Conservation (phyloP, 164 flowering plant genomes). For the Piper longum region DNA sequence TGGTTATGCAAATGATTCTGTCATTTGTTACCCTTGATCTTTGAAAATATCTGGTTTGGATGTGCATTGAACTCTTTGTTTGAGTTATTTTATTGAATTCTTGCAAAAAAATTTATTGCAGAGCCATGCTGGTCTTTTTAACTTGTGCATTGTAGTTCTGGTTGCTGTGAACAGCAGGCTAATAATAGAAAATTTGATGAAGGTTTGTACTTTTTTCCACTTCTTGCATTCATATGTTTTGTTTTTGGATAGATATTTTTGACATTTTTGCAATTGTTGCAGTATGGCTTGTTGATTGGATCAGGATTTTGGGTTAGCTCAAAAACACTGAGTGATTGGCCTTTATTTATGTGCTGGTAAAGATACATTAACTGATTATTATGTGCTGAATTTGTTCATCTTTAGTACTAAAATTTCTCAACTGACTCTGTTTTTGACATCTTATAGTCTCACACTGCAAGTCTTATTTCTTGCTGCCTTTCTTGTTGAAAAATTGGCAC, state of each 20-base stretch:
- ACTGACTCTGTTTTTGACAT: slow-evolving; percentile 4
- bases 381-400: background rate
- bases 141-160: slow-evolving; percentile 89
- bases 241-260: background rate
- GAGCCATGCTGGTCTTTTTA: slow-evolving; percentile 97
- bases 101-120: slow-evolving; percentile 20
- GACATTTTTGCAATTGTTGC: slow-evolving; percentile 15
- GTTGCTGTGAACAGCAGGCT: slow-evolving; percentile 92
- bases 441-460: slow-evolving; percentile 60
- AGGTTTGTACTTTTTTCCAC: slow-evolving; percentile 34
- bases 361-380: background rate
- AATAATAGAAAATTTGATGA: slow-evolving; percentile 91
- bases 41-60: background rate
- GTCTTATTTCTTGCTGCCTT: slow-evolving; percentile 68
- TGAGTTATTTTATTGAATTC: background rate
- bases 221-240: background rate
- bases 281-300: slow-evolving; percentile 86
- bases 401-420: background rate
- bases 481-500: slow-evolving; percentile 65
- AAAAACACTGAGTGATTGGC: slow-evolving; percentile 83
- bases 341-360: slow-evolving; percentile 94
- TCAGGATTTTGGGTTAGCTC: slow-evolving; percentile 93
- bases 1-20: too few species aligned
- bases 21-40: background rate
- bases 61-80: background rate